Evolutionary conservation across 2,329 filamentous ascomycete species (phyloP), one percentile per base, ranked within the genome.

Genomic region (Elsinoe fawcettii): DNA sequence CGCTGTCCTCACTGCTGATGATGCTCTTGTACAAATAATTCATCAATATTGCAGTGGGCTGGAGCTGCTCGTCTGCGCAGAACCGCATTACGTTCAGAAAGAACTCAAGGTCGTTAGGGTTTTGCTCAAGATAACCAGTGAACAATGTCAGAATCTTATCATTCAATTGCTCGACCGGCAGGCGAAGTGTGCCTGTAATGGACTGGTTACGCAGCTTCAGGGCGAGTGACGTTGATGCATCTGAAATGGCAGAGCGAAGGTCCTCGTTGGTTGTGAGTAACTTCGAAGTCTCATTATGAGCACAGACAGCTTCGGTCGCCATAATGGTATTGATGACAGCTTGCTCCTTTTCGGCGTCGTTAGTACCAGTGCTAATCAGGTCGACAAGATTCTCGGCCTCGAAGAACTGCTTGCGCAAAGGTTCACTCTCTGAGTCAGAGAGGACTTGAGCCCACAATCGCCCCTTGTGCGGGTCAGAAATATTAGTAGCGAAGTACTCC

Each of bases 361-460:
- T 46, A 7, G 82, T 75, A 22, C 81, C 74, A 4, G 20, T 36
- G n/a, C 18, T 47, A 23, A 56, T 56, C 20, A 47, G 54, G 56
- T 88, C 85, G 54, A 80, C 82, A 63, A 83, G 86, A 60, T 77
- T 77, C 22, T 82, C 79, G 44, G 81, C 79, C 49, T 81, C 80
- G 61, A 90, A 80, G 57, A 99, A 80, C 0, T 78, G 80, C 51
- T 90, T 84, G 53, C 93, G 81, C 43, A 99, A 74, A 1, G 86
- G 78, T 25, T 79, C 81, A 67, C 90, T 95, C 14, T 87, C 85
- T 0, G 83, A 77, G 65, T 95, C 83, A 2, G 82, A 79, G 20
- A 99, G 79, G 12, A 95, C 83, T 69, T 99, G 93, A 0, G 90
- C 88, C 62, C 99, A 84, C 70, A 99, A 89, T 14, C 93, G 84